Conservation (phyloP, 805 yeast species). For the Pichia exigua region DNA sequence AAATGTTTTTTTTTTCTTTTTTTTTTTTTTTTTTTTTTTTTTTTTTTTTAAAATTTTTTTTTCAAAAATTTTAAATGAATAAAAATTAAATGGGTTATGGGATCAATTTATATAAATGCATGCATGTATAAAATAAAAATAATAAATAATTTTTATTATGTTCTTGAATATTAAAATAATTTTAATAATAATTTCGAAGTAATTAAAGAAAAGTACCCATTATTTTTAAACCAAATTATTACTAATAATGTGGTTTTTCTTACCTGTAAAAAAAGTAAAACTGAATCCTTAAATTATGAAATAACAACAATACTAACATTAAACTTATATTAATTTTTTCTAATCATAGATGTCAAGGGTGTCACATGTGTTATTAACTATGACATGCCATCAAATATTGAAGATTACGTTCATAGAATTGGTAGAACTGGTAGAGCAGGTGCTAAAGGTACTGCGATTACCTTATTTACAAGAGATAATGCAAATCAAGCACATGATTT, state of each 20-base stretch:
- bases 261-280: background rate
- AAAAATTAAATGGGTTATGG: background rate
- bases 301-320: constrained; percentile 13
- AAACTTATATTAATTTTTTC: constrained; percentile 14
- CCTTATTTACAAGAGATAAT: constrained; percentile 86
- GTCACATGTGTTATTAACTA: constrained; percentile 87
- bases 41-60: too few species aligned
- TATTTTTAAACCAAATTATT: background rate
- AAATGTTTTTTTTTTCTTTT: too few species aligned
- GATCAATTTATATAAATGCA: background rate
- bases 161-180: background rate
- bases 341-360: constrained; percentile 82
- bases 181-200: background rate
- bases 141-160: too few species aligned
- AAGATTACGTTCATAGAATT: constrained; percentile 97
- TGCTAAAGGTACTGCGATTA: constrained; percentile 88
- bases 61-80: background rate
- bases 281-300: too few species aligned
- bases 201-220: background rate
- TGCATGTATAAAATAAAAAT: background rate
- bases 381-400: constrained; percentile 97
- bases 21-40: too few species aligned
- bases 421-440: constrained; percentile 99
- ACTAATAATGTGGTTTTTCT: background rate
- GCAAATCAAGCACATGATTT: constrained; percentile 84